Evolutionary conservation across 192 early-diverging fungal genomes (phyloP), one percentile per base, ranked within the genome.

Genomic region (Thamnidium elegans): DNA sequence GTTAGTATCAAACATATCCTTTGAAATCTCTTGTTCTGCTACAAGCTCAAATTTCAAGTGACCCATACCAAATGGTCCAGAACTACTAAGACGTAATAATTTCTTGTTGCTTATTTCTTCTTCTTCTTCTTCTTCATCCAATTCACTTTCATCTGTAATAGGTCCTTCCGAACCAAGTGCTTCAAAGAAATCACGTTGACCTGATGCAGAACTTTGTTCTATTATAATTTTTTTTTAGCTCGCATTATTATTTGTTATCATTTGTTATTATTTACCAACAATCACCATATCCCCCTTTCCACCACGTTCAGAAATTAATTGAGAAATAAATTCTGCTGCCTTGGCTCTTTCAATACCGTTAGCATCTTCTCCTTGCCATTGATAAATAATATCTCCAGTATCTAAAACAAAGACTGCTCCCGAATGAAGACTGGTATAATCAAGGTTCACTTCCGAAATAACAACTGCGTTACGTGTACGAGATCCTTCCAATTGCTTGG

Each of bases 341-440:
- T 88, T 91, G 45, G 79, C 79, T 63, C 78, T 87, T 67, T 93
- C 90, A 26, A 84, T 63, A 2, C 89, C 90, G 13, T 75, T 80
- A 34, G 79, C 70, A 2, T 80, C 58, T 20, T 55, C 62, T 8
- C 92, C 90, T 62, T 92, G 88, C 85, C 87, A 90, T 68, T 86
- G 86, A 65, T 81, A 81, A 34, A 93, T 72, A 3, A 77, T 67
- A 32, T 83, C 71, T n/a, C 90, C 91, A 1, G 70, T 72, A 67
- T 93, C 90, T 21, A 90, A 58, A 10, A 93, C 76, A 74, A 93
- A 93, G 14, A 91, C 90, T 66, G 90, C 90, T 0, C 84, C 87
- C 15, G 78, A 77, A 74, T 88, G 90, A 26, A 93, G 68, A 31
- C 79, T 82, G 8, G 66, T 68, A 53, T 66, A 63, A 13, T 74